These are phyloP conservation scores for Pichia sp. DNA, from an alignment of 1,139 yeast species.

Conservation along the genomic window DNA sequence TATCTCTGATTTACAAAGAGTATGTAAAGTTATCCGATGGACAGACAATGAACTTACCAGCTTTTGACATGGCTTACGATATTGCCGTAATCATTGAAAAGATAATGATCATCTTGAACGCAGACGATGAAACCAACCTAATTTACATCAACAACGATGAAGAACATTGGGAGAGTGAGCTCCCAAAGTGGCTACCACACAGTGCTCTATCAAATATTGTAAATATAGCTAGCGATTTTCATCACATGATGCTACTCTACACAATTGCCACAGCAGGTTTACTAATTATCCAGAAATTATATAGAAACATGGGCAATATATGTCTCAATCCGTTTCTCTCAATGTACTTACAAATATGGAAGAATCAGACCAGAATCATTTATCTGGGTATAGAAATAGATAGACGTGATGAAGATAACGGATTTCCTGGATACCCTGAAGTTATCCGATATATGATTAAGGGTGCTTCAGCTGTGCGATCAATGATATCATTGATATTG, in stretches of 20 bases:
- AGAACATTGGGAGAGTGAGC: conserved; percentile 39
- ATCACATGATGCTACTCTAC: conserved; percentile 45
- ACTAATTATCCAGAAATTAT: conserved; percentile 50
- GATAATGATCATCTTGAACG: conserved; percentile 40
- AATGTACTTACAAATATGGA: conserved; percentile 57
- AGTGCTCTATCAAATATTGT: conserved; percentile 31
- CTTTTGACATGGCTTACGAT: conserved; percentile 40
- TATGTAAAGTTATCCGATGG: conserved; percentile 14
- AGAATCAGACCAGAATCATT: conserved; percentile 54
- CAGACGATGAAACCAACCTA: conserved; percentile 45
- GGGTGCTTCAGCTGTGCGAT: conserved; percentile 61
- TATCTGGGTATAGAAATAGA: conserved; percentile 60
- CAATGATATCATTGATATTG: conserved; percentile 55
- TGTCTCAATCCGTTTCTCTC: conserved; percentile 58
- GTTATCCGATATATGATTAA: conserved; percentile 46
- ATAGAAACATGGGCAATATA: conserved; percentile 37
- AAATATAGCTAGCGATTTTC: conserved; percentile 29
- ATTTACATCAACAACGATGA: conserved; percentile 44
- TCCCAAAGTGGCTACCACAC: conserved; percentile 52
- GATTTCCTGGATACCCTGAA: conserved; percentile 34
- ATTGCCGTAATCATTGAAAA: conserved; percentile 43
- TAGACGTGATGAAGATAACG: conserved; percentile 47
- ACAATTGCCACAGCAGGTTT: conserved; percentile 49
- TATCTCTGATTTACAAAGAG: conserved; percentile 38
- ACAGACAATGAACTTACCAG: conserved; percentile 19